phyloP scores from a whole-genome alignment of 495 filamentous ascomycete species.

The Penicillium pancosmium region DNA sequence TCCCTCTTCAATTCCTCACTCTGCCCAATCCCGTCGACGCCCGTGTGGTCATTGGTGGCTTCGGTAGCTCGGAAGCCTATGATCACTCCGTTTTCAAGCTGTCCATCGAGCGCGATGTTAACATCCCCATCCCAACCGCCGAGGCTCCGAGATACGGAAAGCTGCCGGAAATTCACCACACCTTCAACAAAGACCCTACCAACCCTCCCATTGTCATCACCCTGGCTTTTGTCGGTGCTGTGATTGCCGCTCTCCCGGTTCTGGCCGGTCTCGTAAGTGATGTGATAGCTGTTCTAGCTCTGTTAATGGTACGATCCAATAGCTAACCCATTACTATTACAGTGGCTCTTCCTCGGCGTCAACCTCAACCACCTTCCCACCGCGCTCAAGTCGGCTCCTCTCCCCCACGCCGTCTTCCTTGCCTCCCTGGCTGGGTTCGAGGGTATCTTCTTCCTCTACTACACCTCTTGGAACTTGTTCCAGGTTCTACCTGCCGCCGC shows the following conservation, averaged over 20 bases:
- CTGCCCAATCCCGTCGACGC: constrained; percentile 68
- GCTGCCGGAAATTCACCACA: constrained; percentile 84
- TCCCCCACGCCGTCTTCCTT: constrained; percentile 81
- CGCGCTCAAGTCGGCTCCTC: constrained; percentile 70
- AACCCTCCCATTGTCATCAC: constrained; percentile 85
- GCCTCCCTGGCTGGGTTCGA: constrained; percentile 85
- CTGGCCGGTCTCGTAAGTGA: constrained; percentile 70
- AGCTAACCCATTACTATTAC: constrained; percentile 16
- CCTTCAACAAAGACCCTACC: constrained; percentile 77
- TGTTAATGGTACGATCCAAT: constrained; percentile 2
- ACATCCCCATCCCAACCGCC: constrained; percentile 56
- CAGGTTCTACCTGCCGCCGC: constrained; percentile 76
- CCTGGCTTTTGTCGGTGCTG: constrained; percentile 71
- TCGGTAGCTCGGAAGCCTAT: constrained; percentile 71
- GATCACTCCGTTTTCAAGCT: constrained; percentile 69
- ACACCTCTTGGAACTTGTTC: constrained; percentile 91
- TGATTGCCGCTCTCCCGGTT: constrained; percentile 69
- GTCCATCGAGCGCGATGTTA: constrained; percentile 61
- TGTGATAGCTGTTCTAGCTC: background rate
- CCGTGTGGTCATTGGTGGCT: constrained; percentile 81
- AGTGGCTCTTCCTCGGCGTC: constrained; percentile 82
- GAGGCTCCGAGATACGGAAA: constrained; percentile 78
- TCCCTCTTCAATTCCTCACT: constrained; percentile 79
- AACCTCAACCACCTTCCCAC: constrained; percentile 79
- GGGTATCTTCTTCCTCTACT: constrained; percentile 93